Evolutionary conservation across 805 yeast species (phyloP).

Genomic region (Metschnikowia similis): DNA sequence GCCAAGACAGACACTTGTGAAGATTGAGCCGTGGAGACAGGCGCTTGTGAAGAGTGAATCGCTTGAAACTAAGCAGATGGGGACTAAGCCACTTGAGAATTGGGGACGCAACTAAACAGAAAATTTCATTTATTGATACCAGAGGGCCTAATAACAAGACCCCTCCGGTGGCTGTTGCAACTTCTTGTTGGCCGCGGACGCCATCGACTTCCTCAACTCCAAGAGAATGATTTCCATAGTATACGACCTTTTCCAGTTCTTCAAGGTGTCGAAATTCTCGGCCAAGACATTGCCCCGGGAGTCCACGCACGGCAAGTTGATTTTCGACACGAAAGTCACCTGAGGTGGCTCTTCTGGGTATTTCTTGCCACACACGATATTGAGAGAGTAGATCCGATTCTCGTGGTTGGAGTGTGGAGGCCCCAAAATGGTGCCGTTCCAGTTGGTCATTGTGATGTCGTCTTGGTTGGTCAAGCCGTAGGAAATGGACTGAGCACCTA

Average conservation of each 20-base stretch:
- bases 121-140: neutral
- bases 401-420: slow-evolving; percentile 91
- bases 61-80: too few species aligned
- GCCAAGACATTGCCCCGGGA: slow-evolving; percentile 47
- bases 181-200: slow-evolving; percentile 73
- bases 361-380: slow-evolving; percentile 71
- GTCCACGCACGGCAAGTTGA: slow-evolving; percentile 91
- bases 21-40: neutral
- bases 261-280: slow-evolving; percentile 58
- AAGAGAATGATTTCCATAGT: slow-evolving; percentile 90
- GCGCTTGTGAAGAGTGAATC: too few species aligned
- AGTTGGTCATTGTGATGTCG: slow-evolving; percentile 87
- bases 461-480: slow-evolving; percentile 88
- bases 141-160: slow-evolving; percentile 44
- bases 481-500: slow-evolving; percentile 95
- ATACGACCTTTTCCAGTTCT: slow-evolving; percentile 83
- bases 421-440: slow-evolving; percentile 98
- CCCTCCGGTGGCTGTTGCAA: slow-evolving; percentile 93
- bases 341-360: slow-evolving; percentile 90
- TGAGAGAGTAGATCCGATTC: slow-evolving; percentile 84
- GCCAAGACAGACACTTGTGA: neutral
- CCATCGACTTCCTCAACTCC: slow-evolving; percentile 85
- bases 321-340: slow-evolving; percentile 74
- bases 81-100: too few species aligned
- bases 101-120: neutral